Evolutionary conservation across 2,329 filamentous ascomycete genomes (phyloP), one percentile per base, ranked within the genome.

Genomic region (Cylindrodendrum hubeiense): DNA sequence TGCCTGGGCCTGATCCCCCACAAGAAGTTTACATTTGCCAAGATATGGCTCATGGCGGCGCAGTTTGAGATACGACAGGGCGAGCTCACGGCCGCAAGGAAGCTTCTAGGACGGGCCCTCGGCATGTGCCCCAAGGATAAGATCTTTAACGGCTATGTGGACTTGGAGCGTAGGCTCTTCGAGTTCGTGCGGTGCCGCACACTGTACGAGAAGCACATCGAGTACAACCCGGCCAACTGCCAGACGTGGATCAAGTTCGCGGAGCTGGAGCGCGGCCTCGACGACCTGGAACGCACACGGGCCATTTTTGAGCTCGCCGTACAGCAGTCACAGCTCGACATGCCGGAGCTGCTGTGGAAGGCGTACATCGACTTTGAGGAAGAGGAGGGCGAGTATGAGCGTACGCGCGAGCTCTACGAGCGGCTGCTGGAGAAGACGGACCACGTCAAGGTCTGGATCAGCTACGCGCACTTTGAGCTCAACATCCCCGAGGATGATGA

Each of bases 381-480:
- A 77, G 94, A 97, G 74, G 94, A 97, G 79, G 93, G 91, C 75
- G 94, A 98, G 79, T 98, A 95, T 79, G 93, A 94, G 57, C 86
- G 90, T 52, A 94, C 94, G 5, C 87, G 96, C 52, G 83, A 84
- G 4, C 84, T 99, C 47, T 99, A 98, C 81, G 95, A 98, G 83
- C 89, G 95, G 8, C 86, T 99, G 13, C 87, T 99, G 46, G 86
- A 93, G 75, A 98, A 97, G 89, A 97, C 96, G n/a, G 91, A 96
- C 76, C 96, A 99, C 77, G 94, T 98, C 85, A 99, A 98, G 85
- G 96, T 99, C 65, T 99, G 96, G 96, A 97, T 96, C 80, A 95
- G 93, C 79, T 99, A 95, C 81, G 96, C 96, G n/a, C 93, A 97
- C 79, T 98, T 99, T 76, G 96, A 99, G 81, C 93, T 98, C 83